Evolutionary conservation across 176 grass and related monocot genomes (phyloP), one percentile per base, ranked within the genome.

Genomic region (Oryza meyeriana): DNA sequence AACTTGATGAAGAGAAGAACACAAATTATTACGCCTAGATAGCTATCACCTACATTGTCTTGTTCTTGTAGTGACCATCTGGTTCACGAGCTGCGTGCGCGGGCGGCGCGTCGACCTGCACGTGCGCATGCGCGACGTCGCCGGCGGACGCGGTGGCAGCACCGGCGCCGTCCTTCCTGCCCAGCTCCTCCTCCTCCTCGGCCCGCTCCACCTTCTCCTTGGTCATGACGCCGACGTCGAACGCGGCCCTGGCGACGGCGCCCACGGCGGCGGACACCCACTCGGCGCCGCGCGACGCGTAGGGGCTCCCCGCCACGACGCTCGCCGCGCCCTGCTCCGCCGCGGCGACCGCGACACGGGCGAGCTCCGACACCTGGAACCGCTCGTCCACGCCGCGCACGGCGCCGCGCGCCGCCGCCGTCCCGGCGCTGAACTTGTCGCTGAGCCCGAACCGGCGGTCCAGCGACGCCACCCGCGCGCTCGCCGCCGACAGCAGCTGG

Each of bases 301-400:
- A 85, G 38, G 64, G 71, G 82, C 74, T 85, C 2, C 26, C 74
- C 13, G 83, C 73, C 69, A 89, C 67, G 24, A 57, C 77, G 12
- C 77, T 35, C 20, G 52, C 52, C 52, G 52, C 52, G 20, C 52
- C 20, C 52, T 57, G 52, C 55, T 84, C 87, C 1, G 82, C 87
- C 0, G 82, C 71, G 0, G 77, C 40, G 64, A 85, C 27, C 4
- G 87, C 87, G 22, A 62, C 74, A 18, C 41, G 29, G 3, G 87
- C 66, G 30, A 68, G 78, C 36, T 81, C 87, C 10, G 82, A 85
- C 27, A 89, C 87, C 77, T 77, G 71, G 64, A 81, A 76, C 38
- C 66, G 65, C 75, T 85, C 76, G 71, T 85, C 82, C 17, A 89
- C 83, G 39, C 74, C 82, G 26, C 71, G 83, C 27, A 83, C 87